These are phyloP conservation scores for Populus deltoides DNA, from an alignment of 345 rosid species.

Conservation along the genomic window DNA sequence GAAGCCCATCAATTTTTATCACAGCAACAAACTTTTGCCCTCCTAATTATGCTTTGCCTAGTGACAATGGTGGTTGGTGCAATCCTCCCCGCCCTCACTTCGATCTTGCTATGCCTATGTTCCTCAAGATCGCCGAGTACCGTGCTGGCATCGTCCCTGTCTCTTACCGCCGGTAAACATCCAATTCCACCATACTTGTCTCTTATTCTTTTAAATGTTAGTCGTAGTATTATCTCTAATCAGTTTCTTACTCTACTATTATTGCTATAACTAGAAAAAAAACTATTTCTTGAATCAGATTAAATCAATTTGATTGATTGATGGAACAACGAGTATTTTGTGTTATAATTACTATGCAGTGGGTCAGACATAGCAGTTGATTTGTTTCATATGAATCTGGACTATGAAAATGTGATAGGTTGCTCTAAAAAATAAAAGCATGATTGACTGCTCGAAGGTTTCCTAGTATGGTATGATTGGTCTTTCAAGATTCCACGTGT, in stretches of 20 bases:
- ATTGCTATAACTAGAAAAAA: too few relatives aligned
- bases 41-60: constrained; percentile 52
- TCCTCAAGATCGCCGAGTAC: constrained; percentile 66
- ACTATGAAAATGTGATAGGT: background rate
- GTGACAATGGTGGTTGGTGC: constrained; percentile 85
- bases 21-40: constrained; percentile 75
- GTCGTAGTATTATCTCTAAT: too few relatives aligned
- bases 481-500: background rate
- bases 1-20: constrained; percentile 60
- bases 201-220: too few relatives aligned
- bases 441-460: background rate
- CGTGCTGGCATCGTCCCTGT: constrained; percentile 70
- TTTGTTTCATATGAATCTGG: background rate
- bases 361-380: too few relatives aligned
- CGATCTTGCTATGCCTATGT: constrained; percentile 75
- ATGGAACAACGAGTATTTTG: too few relatives aligned
- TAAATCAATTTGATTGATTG: too few relatives aligned
- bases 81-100: constrained; percentile 78
- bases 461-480: background rate
- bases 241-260: too few relatives aligned
- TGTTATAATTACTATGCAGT: background rate
- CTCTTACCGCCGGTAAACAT: constrained; percentile 65
- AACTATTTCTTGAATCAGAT: too few relatives aligned
- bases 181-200: background rate
- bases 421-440: too few relatives aligned